Evolutionary conservation across 257 asterid genomes (phyloP), one percentile per base, ranked within the genome.

Genomic region (Ocimum tenuiflorum): DNA sequence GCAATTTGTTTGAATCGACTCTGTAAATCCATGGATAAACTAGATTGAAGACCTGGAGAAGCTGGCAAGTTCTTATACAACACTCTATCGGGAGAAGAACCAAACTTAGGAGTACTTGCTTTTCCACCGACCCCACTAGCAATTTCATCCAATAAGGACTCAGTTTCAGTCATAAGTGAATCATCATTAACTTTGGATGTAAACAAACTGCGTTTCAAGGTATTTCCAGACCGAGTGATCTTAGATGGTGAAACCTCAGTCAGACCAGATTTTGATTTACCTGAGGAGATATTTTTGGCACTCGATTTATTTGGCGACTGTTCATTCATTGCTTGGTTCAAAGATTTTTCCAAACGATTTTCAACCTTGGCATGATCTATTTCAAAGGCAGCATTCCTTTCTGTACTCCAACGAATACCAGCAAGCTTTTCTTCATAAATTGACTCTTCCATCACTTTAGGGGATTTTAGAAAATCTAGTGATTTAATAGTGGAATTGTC

Each of bases 161-260:
- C 87, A 49, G 86, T 68, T 76, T 75, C 77, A 20, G 73, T 74
- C 70, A 60, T 73, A 49, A 73, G 47, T 36, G 52, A 73, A 75
- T 73, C 81, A 38, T 75, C 82, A 39, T 35, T 69, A 60, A 57
- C 67, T 53, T 75, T 66, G 61, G 87, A 55, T 23, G 79, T 63
- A 49, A 79, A 63, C 53, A 67, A 58, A 66, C 57, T 70, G 53
- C 48, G 71, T 76, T 50, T 59, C 70, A 55, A 64, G 10, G 64
- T 68, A 63, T 78, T 79, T 46, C 78, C 81, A 59, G 85, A 68
- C 74, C 52, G 73, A 18, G 77, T 70, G 61, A 71, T 63, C 78
- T 71, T 80, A 76, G 84, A 60, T 50, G 87, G 80, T 76, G 90
- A 82, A 80, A 70, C 51, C 52, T 73, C 57, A 74, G 73, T 36